Conservation (phyloP, 2,329 filamentous ascomycete species). For the Aspergillus sp. region DNA sequence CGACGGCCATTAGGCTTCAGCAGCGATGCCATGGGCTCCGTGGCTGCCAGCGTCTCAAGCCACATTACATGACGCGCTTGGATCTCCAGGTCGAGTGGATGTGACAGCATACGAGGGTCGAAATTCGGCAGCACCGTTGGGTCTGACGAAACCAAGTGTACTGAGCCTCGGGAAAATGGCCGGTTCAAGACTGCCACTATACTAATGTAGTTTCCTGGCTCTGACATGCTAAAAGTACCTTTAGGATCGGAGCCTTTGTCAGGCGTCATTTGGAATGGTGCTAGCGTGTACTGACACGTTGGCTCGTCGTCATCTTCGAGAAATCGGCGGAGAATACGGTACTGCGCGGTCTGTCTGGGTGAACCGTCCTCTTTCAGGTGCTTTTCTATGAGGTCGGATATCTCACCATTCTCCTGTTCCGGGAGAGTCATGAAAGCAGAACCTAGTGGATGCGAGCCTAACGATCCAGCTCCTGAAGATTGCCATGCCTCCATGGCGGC, state of each 20-base stretch:
- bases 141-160: slow-evolving; percentile 45
- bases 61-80: slow-evolving; percentile 39
- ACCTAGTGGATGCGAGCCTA: slow-evolving; percentile 24
- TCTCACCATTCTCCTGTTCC: slow-evolving; percentile 10
- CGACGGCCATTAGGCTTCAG: slow-evolving; percentile 35
- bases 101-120: slow-evolving; percentile 47
- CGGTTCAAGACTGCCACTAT: slow-evolving; percentile 30
- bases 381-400: slow-evolving; percentile 5
- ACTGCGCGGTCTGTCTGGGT: not conserved
- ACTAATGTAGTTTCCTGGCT: slow-evolving; percentile 23
- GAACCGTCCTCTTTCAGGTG: not conserved
- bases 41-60: slow-evolving; percentile 34
- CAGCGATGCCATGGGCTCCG: slow-evolving; percentile 32
- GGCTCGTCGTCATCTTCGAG: slow-evolving; percentile 20
- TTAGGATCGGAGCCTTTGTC: slow-evolving; percentile 10
- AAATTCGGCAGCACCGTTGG: slow-evolving; percentile 38
- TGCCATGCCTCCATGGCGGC: slow-evolving; percentile 29
- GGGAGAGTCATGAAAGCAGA: slow-evolving; percentile 26
- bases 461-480: slow-evolving; percentile 26
- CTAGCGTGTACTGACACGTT: slow-evolving; percentile 23
- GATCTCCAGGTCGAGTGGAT: slow-evolving; percentile 48
- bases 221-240: slow-evolving; percentile 17
- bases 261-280: slow-evolving; percentile 23
- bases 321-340: slow-evolving; percentile 10
- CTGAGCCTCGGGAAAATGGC: slow-evolving; percentile 34